Base-by-base conservation (phyloP, 306 rosid genomes). In the Rosa chinensis region DNA sequence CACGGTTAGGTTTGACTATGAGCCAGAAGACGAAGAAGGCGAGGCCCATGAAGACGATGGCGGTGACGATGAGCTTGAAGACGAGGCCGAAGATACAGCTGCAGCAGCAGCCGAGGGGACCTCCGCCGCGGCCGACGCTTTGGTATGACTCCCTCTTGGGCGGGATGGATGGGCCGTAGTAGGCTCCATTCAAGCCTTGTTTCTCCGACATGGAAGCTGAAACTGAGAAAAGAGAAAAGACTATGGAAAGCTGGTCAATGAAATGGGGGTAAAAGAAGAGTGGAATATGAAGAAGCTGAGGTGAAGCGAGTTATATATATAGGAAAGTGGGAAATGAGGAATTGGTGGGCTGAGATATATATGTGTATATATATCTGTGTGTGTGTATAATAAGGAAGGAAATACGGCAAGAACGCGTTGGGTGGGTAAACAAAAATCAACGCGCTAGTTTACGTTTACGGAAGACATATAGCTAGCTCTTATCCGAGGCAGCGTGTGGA, bases 131-230 rank as follows among this genome's bases (percentile, higher is more conserved):
- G 25, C 82, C 66, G 0, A 70, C 80, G 18, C 88, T 88, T 78
- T 78, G 70, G 85, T 84, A 66, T 73, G 89, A 66, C 8, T 79
- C 75, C 21, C 40, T 55, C 1, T 85, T 72, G 2, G 96, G 92
- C 0, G 98, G 98, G 67, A 94, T 72, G 4, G 98, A 73, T 2
- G 98, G 97, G 49, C 97, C 98, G 79, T 94, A 92, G 79, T 88
- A 94, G 42, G 98, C 88, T 28, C 97, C 96, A 86, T 94, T 94
- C 47, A 94, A 68, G 3, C 87, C 80, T 28, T 75, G 85, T 6
- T 88, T 87, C 50, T 84, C 82, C 0, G 92, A 83, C 93, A 92
- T 92, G 72, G 55, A 0, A 12, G n/a, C 61, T n/a, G 43, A 13
- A 64, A 7, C 28, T 6, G 8, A 69, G n/a, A 44, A 49, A 35